These are phyloP conservation scores for Xylaria curta DNA, from an alignment of 495 filamentous ascomycete species.

Conservation along the genomic window DNA sequence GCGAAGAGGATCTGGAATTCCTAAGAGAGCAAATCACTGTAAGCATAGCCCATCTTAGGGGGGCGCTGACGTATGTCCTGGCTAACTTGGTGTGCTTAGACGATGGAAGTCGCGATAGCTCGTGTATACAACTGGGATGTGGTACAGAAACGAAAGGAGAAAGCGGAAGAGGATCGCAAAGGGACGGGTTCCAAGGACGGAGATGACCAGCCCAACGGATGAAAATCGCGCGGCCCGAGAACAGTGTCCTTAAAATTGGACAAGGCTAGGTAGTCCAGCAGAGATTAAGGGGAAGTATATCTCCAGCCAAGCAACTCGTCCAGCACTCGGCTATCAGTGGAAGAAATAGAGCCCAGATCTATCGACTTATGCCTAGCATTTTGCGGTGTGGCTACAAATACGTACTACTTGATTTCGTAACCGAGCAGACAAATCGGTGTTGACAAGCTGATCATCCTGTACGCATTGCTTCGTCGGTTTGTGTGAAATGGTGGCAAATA, in stretches of 20 bases:
- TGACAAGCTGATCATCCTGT: neutral
- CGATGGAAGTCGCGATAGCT: conserved; percentile 93
- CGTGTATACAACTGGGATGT: conserved; percentile 99
- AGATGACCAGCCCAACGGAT: conserved; percentile 41
- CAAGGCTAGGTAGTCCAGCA: neutral
- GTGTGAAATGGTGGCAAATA: neutral
- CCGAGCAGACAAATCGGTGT: neutral
- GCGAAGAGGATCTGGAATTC: conserved; percentile 97
- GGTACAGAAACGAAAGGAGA: conserved; percentile 90
- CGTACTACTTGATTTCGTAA: neutral
- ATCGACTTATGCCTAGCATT: neutral
- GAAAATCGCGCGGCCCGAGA: conserved; percentile 22
- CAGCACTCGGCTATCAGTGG: neutral
- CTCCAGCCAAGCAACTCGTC: conserved; percentile 9
- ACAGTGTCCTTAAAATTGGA: conserved; percentile 11
- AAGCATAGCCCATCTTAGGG: conserved; percentile 24
- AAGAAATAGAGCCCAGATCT: neutral
- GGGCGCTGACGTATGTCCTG: neutral
- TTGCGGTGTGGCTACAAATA: neutral
- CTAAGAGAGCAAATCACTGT: conserved; percentile 96
- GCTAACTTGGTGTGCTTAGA: conserved; percentile 60
- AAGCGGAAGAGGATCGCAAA: conserved; percentile 64
- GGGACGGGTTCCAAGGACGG: conserved; percentile 44
- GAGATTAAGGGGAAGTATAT: conserved; percentile 26
- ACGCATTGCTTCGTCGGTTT: neutral